These are phyloP conservation scores for Penicillium olsonii DNA, from an alignment of 2,329 filamentous ascomycete genomes.

Conservation along the genomic window DNA sequence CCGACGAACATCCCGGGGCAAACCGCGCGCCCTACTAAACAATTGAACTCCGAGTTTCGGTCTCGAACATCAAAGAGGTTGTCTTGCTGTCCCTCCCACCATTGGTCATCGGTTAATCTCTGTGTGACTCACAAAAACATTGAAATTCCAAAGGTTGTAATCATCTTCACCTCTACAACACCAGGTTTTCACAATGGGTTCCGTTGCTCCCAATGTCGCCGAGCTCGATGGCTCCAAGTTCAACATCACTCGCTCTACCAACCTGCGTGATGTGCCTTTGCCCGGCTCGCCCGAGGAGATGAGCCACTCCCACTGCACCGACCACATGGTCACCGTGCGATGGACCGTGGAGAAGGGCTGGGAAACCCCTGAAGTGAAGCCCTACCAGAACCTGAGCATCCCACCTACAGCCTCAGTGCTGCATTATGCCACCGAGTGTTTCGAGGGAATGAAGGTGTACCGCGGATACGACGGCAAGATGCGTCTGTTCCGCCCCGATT, in stretches of 20 bases:
- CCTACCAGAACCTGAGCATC: slow-evolving; percentile 75
- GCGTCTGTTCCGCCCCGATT: slow-evolving; percentile 74
- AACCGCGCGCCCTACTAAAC: slow-evolving; percentile 18
- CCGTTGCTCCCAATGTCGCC: slow-evolving; percentile 28
- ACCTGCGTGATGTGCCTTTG: slow-evolving; percentile 38
- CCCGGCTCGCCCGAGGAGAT: slow-evolving; percentile 43
- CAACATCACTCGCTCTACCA: slow-evolving; percentile 40
- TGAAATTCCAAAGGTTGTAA: neutral
- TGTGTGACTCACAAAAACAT: slow-evolving; percentile 13
- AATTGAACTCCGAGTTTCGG: slow-evolving; percentile 2
- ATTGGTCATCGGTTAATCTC: neutral
- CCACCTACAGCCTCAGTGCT: slow-evolving; percentile 79
- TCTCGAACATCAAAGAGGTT: neutral
- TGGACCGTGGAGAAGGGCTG: slow-evolving; percentile 71
- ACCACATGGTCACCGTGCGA: slow-evolving; percentile 80
- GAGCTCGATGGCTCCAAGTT: slow-evolving; percentile 44
- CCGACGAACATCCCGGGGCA: slow-evolving; percentile 17
- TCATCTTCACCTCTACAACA: neutral
- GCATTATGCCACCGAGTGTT: slow-evolving; percentile 90
- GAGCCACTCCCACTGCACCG: slow-evolving; percentile 59
- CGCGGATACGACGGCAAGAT: slow-evolving; percentile 69
- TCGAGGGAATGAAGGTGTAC: slow-evolving; percentile 79
- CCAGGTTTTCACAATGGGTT: slow-evolving; percentile 30
- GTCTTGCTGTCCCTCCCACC: neutral
- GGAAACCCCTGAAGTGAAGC: slow-evolving; percentile 71